Percentiles rank a stretch among this genome's conserved stretches.
Evolutionary conservation across 495 filamentous ascomycete species (phyloP).

Genomic region (Hyphodiscus hymeniophilus): DNA sequence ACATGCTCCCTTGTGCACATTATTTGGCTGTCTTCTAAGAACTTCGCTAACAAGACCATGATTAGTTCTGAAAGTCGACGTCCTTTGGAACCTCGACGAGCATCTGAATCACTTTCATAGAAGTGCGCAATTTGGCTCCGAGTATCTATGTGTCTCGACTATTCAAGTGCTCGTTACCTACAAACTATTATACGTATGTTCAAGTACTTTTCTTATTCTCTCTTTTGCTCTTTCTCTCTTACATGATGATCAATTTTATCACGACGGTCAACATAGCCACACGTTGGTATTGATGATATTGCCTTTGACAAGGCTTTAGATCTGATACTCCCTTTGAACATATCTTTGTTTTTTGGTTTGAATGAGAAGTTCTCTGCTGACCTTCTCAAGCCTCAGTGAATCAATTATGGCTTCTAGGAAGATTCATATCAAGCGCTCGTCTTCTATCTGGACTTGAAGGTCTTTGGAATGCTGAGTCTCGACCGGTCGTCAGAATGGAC

Average conservation of each 20-base stretch:
- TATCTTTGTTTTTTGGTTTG: too few relatives aligned
- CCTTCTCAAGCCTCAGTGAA: background rate
- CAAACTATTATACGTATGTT: background rate
- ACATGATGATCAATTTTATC: constrained; percentile 28
- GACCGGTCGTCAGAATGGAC: too few relatives aligned
- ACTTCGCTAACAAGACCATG: constrained; percentile 1
- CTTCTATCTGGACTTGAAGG: too few relatives aligned
- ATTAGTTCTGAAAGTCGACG: background rate
- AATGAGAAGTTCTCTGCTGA: background rate
- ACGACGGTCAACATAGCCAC: constrained; percentile 28
- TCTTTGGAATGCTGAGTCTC: too few relatives aligned
- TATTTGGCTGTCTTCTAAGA: constrained; percentile 5
- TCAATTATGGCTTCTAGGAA: too few relatives aligned
- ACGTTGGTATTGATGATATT: constrained; percentile 27
- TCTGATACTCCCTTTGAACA: constrained; percentile 21
- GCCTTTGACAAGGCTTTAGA: constrained; percentile 27
- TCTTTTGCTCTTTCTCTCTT: constrained; percentile 29
- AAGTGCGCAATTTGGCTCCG: too few relatives aligned
- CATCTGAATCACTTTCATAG: too few relatives aligned
- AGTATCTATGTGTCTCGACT: too few relatives aligned
- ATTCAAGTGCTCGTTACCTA: too few relatives aligned
- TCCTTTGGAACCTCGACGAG: background rate
- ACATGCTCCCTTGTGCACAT: constrained; percentile 11
- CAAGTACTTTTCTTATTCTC: background rate
- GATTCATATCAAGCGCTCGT: too few relatives aligned